These are phyloP conservation scores for Penicillium steckii DNA, from an alignment of 495 filamentous ascomycete genomes.

Conservation along the genomic window DNA sequence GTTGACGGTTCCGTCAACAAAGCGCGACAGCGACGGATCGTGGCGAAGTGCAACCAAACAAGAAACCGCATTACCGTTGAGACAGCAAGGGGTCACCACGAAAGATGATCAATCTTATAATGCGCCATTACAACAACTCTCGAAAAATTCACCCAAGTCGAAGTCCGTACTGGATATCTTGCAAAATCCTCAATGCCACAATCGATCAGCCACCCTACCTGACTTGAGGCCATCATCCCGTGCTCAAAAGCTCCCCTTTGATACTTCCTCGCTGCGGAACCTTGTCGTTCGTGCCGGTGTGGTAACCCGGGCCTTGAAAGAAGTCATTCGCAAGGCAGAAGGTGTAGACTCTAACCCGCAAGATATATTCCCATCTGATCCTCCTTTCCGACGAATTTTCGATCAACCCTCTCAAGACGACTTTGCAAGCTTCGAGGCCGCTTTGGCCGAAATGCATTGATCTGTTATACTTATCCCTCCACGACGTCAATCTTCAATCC, in stretches of 20 bases:
- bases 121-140: constrained; percentile 19
- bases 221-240: constrained; percentile 42
- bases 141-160: constrained; percentile 58
- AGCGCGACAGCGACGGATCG: constrained; percentile 35
- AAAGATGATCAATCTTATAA: not conserved
- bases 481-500: not conserved
- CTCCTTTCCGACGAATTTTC: constrained; percentile 48
- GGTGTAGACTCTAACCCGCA: constrained; percentile 63
- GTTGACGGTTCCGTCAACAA: constrained; percentile 27
- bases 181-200: constrained; percentile 60
- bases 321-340: constrained; percentile 77
- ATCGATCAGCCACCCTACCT: constrained; percentile 42
- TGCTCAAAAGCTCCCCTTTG: constrained; percentile 81
- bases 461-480: not conserved
- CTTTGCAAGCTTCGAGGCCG: constrained; percentile 32
- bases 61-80: not conserved
- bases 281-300: constrained; percentile 81
- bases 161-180: constrained; percentile 82
- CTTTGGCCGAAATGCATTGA: constrained; percentile 27
- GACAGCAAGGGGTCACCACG: not conserved
- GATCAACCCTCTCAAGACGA: constrained; percentile 37
- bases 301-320: constrained; percentile 69
- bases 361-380: constrained; percentile 31
- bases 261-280: constrained; percentile 84
- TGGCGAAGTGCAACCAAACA: constrained; percentile 22